Percentiles rank a stretch among this genome's conserved stretches.
Evolutionary conservation across 1,139 yeast genomes (phyloP).

Genomic region (Suzukiozyma palmioleophila): DNA sequence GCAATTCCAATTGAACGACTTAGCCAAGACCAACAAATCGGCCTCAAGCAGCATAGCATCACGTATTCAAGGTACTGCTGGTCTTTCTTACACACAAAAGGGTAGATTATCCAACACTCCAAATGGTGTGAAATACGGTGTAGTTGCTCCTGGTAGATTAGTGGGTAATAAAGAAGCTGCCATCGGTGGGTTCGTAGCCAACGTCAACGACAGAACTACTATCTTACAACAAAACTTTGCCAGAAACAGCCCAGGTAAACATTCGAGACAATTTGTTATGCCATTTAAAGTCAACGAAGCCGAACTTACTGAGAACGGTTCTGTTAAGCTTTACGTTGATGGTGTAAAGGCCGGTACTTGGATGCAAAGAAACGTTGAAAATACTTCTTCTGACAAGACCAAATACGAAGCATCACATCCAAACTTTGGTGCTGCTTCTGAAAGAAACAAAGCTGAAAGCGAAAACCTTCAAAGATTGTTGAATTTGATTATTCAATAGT

Average conservation of each 20-base stretch:
- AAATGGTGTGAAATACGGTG: constrained; percentile 59
- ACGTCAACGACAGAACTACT: constrained; percentile 33
- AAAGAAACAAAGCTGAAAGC: constrained; percentile 33
- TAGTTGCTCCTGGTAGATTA: constrained; percentile 68
- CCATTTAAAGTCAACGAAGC: constrained; percentile 43
- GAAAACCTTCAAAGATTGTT: constrained; percentile 31
- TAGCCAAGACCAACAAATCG: constrained; percentile 15
- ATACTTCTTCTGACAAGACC: constrained; percentile 16
- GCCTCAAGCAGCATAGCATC: constrained; percentile 8
- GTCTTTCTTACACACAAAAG: constrained; percentile 63
- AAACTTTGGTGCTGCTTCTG: constrained; percentile 28
- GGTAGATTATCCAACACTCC: constrained; percentile 76
- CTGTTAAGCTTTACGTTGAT: constrained; percentile 36
- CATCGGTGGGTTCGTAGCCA: constrained; percentile 70
- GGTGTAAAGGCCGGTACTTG: constrained; percentile 40
- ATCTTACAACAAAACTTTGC: constrained; percentile 39
- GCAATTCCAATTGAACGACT: constrained; percentile 18
- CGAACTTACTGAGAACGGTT: constrained; percentile 34
- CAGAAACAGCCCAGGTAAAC: constrained; percentile 40
- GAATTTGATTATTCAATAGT: constrained; percentile 19
- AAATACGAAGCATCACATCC: constrained; percentile 30
- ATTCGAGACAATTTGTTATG: constrained; percentile 41
- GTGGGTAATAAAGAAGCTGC: constrained; percentile 55
- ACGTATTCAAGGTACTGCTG: constrained; percentile 63
- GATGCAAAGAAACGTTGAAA: constrained; percentile 25